Conservation (phyloP, 1,284 basidiomycete genomes). For the Neolentinus lepideus region DNA sequence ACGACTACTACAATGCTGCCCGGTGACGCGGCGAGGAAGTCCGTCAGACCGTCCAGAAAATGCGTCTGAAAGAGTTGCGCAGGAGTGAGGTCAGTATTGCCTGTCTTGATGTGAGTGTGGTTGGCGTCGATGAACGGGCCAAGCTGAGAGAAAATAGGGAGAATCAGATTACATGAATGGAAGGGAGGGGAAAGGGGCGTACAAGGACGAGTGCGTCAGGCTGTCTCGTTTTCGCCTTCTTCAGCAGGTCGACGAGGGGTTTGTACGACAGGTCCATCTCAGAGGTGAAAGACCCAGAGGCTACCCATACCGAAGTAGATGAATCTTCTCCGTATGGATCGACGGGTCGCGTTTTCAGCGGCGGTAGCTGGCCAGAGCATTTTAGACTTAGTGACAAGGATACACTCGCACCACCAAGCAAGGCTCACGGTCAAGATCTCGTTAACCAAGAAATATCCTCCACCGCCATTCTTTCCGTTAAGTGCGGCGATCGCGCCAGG, state of each 20-base stretch:
- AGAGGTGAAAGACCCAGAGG: conserved; percentile 77
- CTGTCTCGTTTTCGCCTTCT: conserved; percentile 47
- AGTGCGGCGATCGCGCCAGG: conserved; percentile 86
- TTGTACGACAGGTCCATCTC: conserved; percentile 74
- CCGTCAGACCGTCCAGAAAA: conserved; percentile 53
- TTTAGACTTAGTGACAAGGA: no score
- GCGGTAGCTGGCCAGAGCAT: conserved; percentile 40
- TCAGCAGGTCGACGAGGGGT: conserved; percentile 57
- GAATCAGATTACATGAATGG: not conserved
- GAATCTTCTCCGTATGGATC: not conserved
- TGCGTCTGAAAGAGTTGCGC: conserved; percentile 63
- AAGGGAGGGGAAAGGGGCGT: conserved; percentile 19
- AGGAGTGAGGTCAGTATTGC: conserved; percentile 70
- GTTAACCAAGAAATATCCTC: conserved; percentile 76
- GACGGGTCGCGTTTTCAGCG: conserved; percentile 17
- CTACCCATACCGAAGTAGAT: conserved; percentile 50
- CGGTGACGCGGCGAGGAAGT: conserved; percentile 57
- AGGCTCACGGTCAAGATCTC: conserved; percentile 76
- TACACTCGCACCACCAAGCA: no score
- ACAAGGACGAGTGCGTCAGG: conserved; percentile 82
- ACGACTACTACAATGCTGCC: conserved; percentile 71
- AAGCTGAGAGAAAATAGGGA: conserved; percentile 38
- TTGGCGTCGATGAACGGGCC: conserved; percentile 85
- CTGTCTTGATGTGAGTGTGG: conserved; percentile 69
- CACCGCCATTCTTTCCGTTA: conserved; percentile 90